Base-by-base conservation (phyloP, 495 filamentous ascomycete genomes). In the Lentithecium fluviatile region DNA sequence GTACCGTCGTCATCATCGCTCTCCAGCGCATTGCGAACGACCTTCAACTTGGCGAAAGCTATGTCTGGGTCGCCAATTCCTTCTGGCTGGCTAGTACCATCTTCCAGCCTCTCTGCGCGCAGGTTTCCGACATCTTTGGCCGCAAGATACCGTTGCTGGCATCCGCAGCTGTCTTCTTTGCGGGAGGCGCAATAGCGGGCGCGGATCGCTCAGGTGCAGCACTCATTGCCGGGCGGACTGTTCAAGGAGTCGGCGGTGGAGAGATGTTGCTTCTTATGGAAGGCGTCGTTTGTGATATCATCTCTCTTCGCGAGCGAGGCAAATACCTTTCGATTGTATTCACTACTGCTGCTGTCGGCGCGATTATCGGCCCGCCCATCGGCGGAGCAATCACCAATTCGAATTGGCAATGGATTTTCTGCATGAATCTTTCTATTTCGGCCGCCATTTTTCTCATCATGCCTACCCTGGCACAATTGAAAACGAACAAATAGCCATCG, bases 61-160 rank as follows among this genome's bases (percentile, higher is more conserved):
- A 54, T n/a, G 37, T 54, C 19, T 38, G 32, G 34, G 32, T 54
- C 19, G n/a, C 32, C 8, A 54, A 25, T 19, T 42, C 13, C 23
- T 38, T 54, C 34, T 32, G 25, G n/a, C 20, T 54, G 29, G 34
- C 51, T 10, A 6, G 24, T 6, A 54, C 51, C 13, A 32, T 54
- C 40, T 24, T 59, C 10, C 56, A 59, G 47, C 46, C 56, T n/a
- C n/a, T 43, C 1, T 51, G 15, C n/a, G 56, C 32, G 15, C 46
- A 59, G 23, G 6, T 59, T 2, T 40, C 34, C 12, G 46, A 59
- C 23, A 45, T 52, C 13, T 43, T 59, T 20, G 56, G 46, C 3
- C 26, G 56, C 1, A 17, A 26, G 8, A n/a, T 5, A 6, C n/a
- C 47, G 13, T 6, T 34, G 21, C 19, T 59, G 6, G 5, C 19